Conservation (phyloP, 441 rosid genomes). For the Erodium chrysanthum region DNA sequence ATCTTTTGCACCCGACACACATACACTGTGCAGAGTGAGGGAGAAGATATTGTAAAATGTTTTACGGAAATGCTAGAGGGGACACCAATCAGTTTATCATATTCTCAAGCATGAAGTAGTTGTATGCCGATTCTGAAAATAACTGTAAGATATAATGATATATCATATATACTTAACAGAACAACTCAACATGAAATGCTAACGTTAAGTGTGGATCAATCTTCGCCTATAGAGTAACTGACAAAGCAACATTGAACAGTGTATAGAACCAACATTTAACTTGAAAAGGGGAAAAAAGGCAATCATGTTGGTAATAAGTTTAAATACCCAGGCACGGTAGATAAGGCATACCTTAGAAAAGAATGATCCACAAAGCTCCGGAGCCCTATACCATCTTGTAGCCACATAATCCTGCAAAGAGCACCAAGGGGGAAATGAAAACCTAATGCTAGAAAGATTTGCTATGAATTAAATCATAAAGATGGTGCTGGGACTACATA, state of each 20-base stretch:
- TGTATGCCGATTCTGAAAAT: not conserved
- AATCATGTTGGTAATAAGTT: not conserved
- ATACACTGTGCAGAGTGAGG: not conserved
- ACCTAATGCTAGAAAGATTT: not conserved
- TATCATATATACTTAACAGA: too few species aligned
- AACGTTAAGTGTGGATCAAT: not conserved
- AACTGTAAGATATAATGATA: not conserved
- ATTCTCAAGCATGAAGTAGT: not conserved
- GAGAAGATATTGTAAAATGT: not conserved
- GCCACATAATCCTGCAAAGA: conserved; percentile 73
- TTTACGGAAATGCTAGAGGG: not conserved
- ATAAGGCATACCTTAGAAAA: conserved; percentile 63
- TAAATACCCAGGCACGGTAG: not conserved
- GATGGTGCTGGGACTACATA: conserved; percentile 23
- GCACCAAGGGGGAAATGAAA: conserved; percentile 7
- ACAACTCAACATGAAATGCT: too few species aligned
- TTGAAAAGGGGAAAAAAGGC: not conserved
- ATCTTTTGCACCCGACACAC: not conserved
- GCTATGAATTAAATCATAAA: not conserved
- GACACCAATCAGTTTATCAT: not conserved
- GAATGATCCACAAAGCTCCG: conserved; percentile 90
- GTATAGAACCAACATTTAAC: not conserved
- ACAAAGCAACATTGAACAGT: not conserved
- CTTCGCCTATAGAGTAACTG: not conserved
- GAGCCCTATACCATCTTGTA: conserved; percentile 93